Conservation (phyloP, 1,139 yeast genomes). For the Meyerozyma sp. region DNA sequence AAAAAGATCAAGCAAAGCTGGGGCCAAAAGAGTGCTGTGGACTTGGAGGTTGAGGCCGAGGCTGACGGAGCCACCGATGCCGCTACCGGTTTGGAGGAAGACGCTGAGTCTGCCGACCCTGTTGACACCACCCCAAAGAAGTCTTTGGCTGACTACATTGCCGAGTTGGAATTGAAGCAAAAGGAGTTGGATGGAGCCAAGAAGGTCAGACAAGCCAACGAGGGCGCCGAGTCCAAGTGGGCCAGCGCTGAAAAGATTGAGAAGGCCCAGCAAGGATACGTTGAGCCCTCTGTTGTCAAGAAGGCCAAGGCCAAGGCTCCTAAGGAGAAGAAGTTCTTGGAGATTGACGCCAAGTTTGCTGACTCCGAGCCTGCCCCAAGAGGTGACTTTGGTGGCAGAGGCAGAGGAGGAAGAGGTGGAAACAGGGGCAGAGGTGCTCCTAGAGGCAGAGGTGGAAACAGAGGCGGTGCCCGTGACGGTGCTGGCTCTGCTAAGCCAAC, state of each 20-base stretch:
- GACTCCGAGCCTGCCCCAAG: constrained; percentile 34
- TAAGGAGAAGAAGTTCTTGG: constrained; percentile 68
- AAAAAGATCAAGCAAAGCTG: constrained; percentile 79
- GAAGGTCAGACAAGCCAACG: constrained; percentile 50
- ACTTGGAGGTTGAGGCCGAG: constrained; percentile 57
- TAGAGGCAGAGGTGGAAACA: constrained; percentile 18
- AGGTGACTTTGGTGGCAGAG: constrained; percentile 11
- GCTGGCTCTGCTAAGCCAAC: constrained; percentile 34
- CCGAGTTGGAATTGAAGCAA: constrained; percentile 50
- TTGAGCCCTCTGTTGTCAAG: constrained; percentile 55
- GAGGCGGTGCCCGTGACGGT: constrained; percentile 17
- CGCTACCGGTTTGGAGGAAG: constrained; percentile 26
- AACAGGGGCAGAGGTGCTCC: constrained; percentile 22
- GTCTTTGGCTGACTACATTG: constrained; percentile 71
- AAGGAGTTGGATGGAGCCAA: constrained; percentile 39
- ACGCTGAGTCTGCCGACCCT: constrained; percentile 32
- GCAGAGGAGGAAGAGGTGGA: constrained; percentile 27
- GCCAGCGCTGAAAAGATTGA: constrained; percentile 11
- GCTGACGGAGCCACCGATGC: constrained; percentile 58
- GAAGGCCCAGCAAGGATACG: constrained; percentile 28
- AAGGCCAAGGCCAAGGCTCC: constrained; percentile 55
- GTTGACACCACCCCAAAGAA: constrained; percentile 38
- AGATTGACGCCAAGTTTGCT: constrained; percentile 59
- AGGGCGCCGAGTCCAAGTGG: constrained; percentile 58
- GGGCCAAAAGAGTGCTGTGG: constrained; percentile 72